These are phyloP conservation scores for Macroventuria anomochaeta DNA, from an alignment of 2,329 filamentous ascomycete species.

Conservation along the genomic window DNA sequence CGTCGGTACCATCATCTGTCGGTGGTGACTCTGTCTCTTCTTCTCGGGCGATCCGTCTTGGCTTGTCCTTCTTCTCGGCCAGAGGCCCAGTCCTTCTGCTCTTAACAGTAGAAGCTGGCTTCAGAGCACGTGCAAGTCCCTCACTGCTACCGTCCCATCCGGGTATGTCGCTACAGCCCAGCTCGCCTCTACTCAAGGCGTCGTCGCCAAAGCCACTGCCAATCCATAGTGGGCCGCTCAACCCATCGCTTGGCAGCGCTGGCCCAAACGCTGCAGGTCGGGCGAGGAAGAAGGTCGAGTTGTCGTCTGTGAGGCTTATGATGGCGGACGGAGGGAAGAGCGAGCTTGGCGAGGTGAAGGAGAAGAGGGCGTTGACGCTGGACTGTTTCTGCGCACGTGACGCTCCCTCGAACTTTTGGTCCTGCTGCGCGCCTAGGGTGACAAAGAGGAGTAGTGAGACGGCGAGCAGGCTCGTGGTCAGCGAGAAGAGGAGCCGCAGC, in stretches of 20 bases:
- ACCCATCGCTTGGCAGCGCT: conserved; percentile 71
- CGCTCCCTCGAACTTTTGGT: conserved; percentile 25
- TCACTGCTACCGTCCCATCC: conserved; percentile 72
- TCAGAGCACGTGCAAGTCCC: conserved; percentile 12
- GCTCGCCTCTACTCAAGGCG: conserved; percentile 70
- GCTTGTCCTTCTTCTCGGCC: conserved; percentile 14
- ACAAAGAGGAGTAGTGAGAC: conserved; percentile 54
- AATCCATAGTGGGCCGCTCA: conserved; percentile 92
- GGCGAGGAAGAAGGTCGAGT: conserved; percentile 95
- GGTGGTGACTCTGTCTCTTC: background rate
- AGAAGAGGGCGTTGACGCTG: conserved; percentile 53
- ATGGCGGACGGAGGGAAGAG: conserved; percentile 95
- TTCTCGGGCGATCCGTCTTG: conserved; percentile 7
- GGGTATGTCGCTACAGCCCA: conserved; percentile 93
- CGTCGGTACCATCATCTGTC: conserved; percentile 78
- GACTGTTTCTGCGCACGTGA: conserved; percentile 37
- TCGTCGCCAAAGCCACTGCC: conserved; percentile 91
- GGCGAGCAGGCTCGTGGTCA: conserved; percentile 52
- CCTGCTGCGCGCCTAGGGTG: conserved; percentile 33
- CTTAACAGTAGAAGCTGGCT: conserved; percentile 9
- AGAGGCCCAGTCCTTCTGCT: conserved; percentile 12
- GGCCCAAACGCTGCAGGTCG: conserved; percentile 94
- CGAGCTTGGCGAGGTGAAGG: conserved; percentile 70
- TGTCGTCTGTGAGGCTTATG: conserved; percentile 96
- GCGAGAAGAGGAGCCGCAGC: conserved; percentile 49